Evolutionary conservation across 2,329 filamentous ascomycete species (phyloP), one percentile per base, ranked within the genome.

Genomic region (Metarhizium robertsii): DNA sequence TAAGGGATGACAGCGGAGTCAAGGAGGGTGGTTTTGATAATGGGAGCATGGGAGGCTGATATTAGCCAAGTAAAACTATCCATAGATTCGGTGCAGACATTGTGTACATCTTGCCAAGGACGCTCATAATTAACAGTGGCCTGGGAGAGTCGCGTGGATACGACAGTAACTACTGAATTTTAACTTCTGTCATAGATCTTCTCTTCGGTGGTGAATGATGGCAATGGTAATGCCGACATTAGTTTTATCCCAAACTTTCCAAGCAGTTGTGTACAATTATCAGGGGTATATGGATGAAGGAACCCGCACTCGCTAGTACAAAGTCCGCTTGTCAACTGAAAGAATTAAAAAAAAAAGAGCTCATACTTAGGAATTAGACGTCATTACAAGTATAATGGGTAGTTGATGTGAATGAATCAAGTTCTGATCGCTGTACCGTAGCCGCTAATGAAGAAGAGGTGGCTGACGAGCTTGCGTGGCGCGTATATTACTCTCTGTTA

Each of bases 401-500:
- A 18, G 18, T 25, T 46, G 32, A 25, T 20, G 18, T 25, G n/a
- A 11, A 29, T 30, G 25, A 29, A 30, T 13, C 30, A 8, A n/a
- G 45, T 3, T 48, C 6, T 48, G 20, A 30, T 30, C 20, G 25
- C 43, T 46, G 25, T 48, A 48, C 14, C 16, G 20, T 30, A n/a
- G 18, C 34, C 32, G n/a, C 34, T 30, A 30, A 42, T 29, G n/a
- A 49, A 49, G 47, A 30, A 16, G 11, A 36, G 34, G 45, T 25
- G 11, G 38, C 20, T 18, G 34, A 6, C 36, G 10, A 34, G 32
- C 34, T 43, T 8, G 45, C 42, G 34, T 45, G 13, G 34, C 11
- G 32, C n/a, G 34, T 6, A 29, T 34, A 16, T 46, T 29, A 55
- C 13, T 72, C 76, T 61, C 70, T 69, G 58, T 76, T 70, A 63